Evolutionary conservation across 2,329 filamentous ascomycete genomes (phyloP), one percentile per base, ranked within the genome.

Genomic region (Cladosporium velox): DNA sequence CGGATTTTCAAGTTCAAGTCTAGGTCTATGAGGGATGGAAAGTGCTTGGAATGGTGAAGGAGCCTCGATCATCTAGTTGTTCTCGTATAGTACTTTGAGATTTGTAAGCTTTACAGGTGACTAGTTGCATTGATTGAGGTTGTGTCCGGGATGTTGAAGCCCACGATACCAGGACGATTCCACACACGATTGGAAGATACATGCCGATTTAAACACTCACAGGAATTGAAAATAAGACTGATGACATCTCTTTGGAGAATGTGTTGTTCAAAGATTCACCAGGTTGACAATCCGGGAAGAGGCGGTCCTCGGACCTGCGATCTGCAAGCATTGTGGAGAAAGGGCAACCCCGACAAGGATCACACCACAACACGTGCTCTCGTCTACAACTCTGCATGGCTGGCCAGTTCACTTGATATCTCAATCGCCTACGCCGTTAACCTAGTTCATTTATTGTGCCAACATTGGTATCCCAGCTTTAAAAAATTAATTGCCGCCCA

Each of bases 321-420:
- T 52, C 49, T 52, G 49, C 49, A 52, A 28, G 26, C 41, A 47
- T n/a, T 47, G 41, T 47, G 41, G 49, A 28, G 49, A 30, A 52
- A 30, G 26, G 47, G 59, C 44, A 62, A 62, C 47, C 44, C 24
- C 30, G 35, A 52, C 59, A 28, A 34, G 44, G 59, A 61, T 49
- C 28, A 52, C 41, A 52, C 41, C 59, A 62, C 51, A 55, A 44
- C 61, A 64, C 61, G 61, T 64, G 61, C 61, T 57, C 35, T n/a
- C 26, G 44, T 57, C 51, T 21, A 57, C 61, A 34, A 14, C 49
- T 64, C 51, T 64, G 26, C 59, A 28, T 64, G 61, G 61, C 35
- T 21, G 32, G 61, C 38, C 51, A 64, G n/a, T 35, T 57, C 8
- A 21, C 24, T 24, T 11, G 21, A 26, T n/a, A 2, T 30, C 41